Base-by-base conservation (phyloP, 371 early-diverging fungal species). In the Apophysomyces trapeziformis region DNA sequence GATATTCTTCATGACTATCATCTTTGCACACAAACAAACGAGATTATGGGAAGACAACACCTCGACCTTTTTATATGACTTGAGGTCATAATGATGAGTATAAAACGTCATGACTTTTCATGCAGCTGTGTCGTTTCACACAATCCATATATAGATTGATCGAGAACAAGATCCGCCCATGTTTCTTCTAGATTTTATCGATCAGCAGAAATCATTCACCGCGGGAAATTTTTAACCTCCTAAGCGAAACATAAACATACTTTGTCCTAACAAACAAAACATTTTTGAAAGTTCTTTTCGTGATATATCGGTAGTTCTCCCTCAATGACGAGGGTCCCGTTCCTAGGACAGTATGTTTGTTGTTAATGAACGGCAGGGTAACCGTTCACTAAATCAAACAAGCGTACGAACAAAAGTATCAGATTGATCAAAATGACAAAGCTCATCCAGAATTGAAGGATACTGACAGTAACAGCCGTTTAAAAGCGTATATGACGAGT, bases 1-100 rank as follows among this genome's bases (percentile, higher is more conserved):
- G 14, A 62, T 11, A 35, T 44, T 62, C 35, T 37, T 62, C 47
- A 44, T 26, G n/a, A 62, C n/a, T 47, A 62, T 62, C 32, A 37
- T 45, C 32, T 36, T 12, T 37, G 11, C 9, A 46, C 26, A 18
- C 16, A 47, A 16, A 14, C 13, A 36, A 45, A 36, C 35, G 43
- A 11, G 8, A 62, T 14, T 41, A 47, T 18, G 21, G 35, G 32
- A 12, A 32, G 16, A 16, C 3, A 32, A 46, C 7, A 5, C 1
- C 21, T 16, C 8, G 21, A 21, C 21, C 16, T 50, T 50, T 50
- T 18, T 18, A 18, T 9, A 26, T 8, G 47, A 50, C n/a, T 26
- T 26, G 21, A 50, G 11, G 8, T 21, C 21, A 47, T 21, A 26
- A 50, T 50, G 54, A 50, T 50, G 54, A 21, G 54, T 21, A 0